Evolutionary conservation across 2,329 filamentous ascomycete species (phyloP), one percentile per base, ranked within the genome.

Genomic region (Xylariaceae sp.): DNA sequence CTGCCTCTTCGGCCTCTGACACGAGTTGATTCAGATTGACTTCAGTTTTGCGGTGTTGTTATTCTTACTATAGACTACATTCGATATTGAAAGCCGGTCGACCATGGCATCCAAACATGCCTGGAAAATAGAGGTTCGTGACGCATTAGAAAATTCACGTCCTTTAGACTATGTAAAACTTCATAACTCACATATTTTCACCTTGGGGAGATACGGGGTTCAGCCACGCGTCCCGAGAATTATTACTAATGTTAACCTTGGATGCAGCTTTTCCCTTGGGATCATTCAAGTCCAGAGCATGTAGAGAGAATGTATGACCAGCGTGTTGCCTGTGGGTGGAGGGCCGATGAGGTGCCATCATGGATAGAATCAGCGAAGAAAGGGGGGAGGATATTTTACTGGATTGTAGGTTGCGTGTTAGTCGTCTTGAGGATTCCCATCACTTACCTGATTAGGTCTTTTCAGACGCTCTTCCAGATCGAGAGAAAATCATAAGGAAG

Each of bases 311-410:
- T 81, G 64, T 66, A 71, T 40, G 69, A 74, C 23, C 78, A 81
- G 63, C 74, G 79, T 14, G 62, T 79, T 12, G 73, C 74, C 2
- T 81, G 78, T 57, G 76, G 77, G 16, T 81, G 78, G 78, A 69
- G 73, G 41, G 52, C 62, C 12, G 69, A 77, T 3, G 61, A 70
- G 23, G 72, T 81, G 14, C 65, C 62, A 14, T 57, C 61, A 44
- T 78, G 73, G 72, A 69, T 65, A 50, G 63, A 68, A 18, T 69
- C 65, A 47, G 71, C 73, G 40, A 65, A 68, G 21, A 63, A 62
- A 37, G 76, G 74, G 2, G 65, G 65, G 1, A 77, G 72, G 62
- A 64, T 69, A 20, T 65, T 76, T 20, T 78, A 75, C 58, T 79
- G 75, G 75, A 67, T 74, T 59, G 75, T 77, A 52, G 65, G 75